phyloP scores from a whole-genome alignment of 2,329 filamentous ascomycete species.

The Clarireedia homoeocarpa region DNA sequence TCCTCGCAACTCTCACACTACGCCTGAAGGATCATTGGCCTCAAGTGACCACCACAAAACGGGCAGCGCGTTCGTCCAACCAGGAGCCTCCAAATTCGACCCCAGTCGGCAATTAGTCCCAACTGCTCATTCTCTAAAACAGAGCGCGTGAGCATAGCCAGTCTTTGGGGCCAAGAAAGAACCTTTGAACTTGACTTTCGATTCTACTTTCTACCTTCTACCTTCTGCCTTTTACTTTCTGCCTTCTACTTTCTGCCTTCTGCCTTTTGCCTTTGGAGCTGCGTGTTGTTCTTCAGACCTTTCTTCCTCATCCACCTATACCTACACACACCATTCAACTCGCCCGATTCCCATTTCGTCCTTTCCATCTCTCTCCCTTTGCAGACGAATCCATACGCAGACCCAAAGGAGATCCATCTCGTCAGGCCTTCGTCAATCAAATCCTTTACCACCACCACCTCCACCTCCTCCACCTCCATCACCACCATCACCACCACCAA shows the following conservation, averaged over 20 bases:
- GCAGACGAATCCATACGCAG: too few relatives aligned
- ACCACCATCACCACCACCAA: background rate
- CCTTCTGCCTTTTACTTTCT: background rate
- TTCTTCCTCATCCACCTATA: too few relatives aligned
- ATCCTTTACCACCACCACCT: background rate
- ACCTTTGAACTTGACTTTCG: background rate
- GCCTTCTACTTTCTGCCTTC: too few relatives aligned
- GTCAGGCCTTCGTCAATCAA: too few relatives aligned
- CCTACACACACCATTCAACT: too few relatives aligned
- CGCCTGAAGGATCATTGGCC: conserved; percentile 1
- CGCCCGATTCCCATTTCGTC: too few relatives aligned
- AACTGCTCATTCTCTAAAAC: background rate
- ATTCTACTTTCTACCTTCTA: background rate
- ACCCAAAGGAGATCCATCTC: too few relatives aligned
- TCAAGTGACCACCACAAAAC: background rate
- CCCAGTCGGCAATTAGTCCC: background rate
- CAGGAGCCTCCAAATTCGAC: background rate
- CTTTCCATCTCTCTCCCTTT: too few relatives aligned
- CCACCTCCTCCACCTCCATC: too few relatives aligned
- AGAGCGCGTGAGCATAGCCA: conserved; percentile 29
- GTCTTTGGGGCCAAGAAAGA: conserved; percentile 27
- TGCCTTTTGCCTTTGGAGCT: too few relatives aligned
- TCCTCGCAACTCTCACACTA: background rate
- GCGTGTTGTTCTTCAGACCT: too few relatives aligned
- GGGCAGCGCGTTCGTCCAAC: background rate